Evolutionary conservation across 257 asterid species (phyloP).

Genomic region (Echium plantagineum): DNA sequence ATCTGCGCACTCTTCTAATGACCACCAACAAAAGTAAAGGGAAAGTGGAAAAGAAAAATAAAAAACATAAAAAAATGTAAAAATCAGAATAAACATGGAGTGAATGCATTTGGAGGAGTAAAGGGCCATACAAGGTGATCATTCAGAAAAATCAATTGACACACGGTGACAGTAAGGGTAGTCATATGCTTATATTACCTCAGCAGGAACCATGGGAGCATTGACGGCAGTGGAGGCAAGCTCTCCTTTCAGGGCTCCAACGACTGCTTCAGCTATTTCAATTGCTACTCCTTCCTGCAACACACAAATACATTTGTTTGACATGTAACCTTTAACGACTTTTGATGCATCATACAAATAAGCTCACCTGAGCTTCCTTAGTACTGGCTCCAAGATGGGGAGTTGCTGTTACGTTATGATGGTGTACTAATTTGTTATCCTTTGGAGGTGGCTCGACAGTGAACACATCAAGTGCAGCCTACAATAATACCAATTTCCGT

Average conservation of each 20-base stretch:
- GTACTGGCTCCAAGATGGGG: slow-evolving; percentile 99
- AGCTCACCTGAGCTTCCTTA: slow-evolving; percentile 81
- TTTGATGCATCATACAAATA: slow-evolving; percentile 6
- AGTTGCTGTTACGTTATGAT: slow-evolving; percentile 66
- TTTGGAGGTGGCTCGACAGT: slow-evolving; percentile 86
- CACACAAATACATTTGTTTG: slow-evolving; percentile 1
- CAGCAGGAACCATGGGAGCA: slow-evolving; percentile 96
- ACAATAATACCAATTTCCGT: neutral
- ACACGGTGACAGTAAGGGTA: neutral
- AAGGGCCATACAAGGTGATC: neutral
- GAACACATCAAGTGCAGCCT: slow-evolving; percentile 99
- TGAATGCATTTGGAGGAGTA: no score
- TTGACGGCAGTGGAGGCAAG: slow-evolving; percentile 96
- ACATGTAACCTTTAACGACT: neutral
- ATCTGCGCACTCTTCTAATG: no score
- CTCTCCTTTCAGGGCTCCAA: slow-evolving; percentile 91
- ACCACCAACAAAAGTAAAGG: no score
- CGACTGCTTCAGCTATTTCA: slow-evolving; percentile 97
- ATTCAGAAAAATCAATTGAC: neutral
- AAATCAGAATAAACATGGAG: no score
- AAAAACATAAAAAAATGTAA: no score
- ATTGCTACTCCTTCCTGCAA: slow-evolving; percentile 92
- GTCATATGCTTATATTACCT: slow-evolving; percentile 23
- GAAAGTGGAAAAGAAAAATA: no score
- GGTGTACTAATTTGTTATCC: slow-evolving; percentile 70